Base-by-base conservation (phyloP, 164 flowering plant species). In the Macadamia tetraphylla region DNA sequence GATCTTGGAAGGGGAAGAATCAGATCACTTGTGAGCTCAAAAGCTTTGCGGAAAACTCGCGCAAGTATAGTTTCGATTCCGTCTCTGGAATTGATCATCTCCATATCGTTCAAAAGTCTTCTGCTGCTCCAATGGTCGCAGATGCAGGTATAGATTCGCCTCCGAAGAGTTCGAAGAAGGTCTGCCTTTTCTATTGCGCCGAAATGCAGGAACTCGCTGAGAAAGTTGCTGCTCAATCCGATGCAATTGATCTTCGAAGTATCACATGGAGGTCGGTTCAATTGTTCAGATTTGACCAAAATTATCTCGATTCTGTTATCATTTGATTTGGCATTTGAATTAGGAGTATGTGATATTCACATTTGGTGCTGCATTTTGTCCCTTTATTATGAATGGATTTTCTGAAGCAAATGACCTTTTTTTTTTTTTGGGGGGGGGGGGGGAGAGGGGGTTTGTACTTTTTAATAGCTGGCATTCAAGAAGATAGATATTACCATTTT, bases 151-250 rank as follows among this genome's bases (percentile, higher is more conserved):
- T 67, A 14, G 77, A 70, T 46, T 67, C 87, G 11, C 44, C 76
- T 3, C 5, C 73, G 12, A 80, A 74, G 75, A 73, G 49, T 32
- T 66, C 72, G 8, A 91, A 94, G 75, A 86, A 78, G 73, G 86
- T 94, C 35, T 87, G 85, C 74, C 85, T 94, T n/a, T 94, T 90
- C 71, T 87, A 88, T 79, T 86, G 87, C 69, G 80, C 76, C 5
- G 98, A 94, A 77, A 90, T 86, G 68, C 76, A 81, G 74, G 78
- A 79, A 6, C 89, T 94, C 0, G 98, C 98, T 1, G 81, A 86
- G 74, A 73, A 89, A 72, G 69, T 91, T 52, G 96, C 92, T 11
- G 79, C 90, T 0, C 78, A 88, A 55, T 91, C 97, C 0, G 97
- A 91, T 60, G 66, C 84, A 58, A 88, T 94, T 75, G 93, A 88